Evolutionary conservation across 768 basidiomycete species (phyloP).

Genomic region (Boletus pseudo-olivaceus): DNA sequence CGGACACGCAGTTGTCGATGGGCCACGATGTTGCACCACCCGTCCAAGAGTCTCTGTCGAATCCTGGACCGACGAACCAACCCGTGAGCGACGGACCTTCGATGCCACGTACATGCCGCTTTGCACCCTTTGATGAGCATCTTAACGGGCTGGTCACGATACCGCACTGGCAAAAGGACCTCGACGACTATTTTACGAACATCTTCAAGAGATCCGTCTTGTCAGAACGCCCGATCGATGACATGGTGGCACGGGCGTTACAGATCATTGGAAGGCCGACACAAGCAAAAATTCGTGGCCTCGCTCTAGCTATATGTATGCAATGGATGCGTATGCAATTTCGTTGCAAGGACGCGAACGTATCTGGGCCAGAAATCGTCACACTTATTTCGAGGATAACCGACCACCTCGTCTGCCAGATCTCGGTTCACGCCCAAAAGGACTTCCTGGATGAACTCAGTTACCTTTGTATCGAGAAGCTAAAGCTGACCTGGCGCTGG

Average conservation of each 20-base stretch:
- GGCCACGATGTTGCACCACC: background rate
- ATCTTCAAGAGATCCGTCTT: slow-evolving; percentile 11
- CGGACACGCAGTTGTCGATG: too few species aligned
- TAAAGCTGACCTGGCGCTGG: slow-evolving; percentile 16
- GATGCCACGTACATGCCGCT: background rate
- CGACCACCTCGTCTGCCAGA: slow-evolving; percentile 2
- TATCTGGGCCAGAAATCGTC: slow-evolving; percentile 2
- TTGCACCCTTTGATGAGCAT: slow-evolving; percentile 12
- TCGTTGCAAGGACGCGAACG: slow-evolving; percentile 6
- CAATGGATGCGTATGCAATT: slow-evolving; percentile 20
- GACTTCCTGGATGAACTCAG: slow-evolving; percentile 13
- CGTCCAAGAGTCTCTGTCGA: background rate
- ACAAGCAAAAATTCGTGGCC: slow-evolving; percentile 5
- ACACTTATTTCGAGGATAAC: slow-evolving; percentile 7
- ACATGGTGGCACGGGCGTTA: slow-evolving; percentile 4
- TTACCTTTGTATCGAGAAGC: slow-evolving; percentile 8
- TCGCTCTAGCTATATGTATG: slow-evolving; percentile 5
- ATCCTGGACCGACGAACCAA: background rate
- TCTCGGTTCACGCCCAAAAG: slow-evolving; percentile 1
- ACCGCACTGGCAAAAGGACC: slow-evolving; percentile 11
- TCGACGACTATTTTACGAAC: slow-evolving; percentile 13
- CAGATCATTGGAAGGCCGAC: slow-evolving; percentile 13
- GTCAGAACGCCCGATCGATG: slow-evolving; percentile 5
- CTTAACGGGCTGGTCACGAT: background rate
- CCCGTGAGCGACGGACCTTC: background rate